Percentiles rank a stretch among this genome's conserved stretches.
phyloP scores from a whole-genome alignment of 768 basidiomycete species.

The Amanita subjunquillea region DNA sequence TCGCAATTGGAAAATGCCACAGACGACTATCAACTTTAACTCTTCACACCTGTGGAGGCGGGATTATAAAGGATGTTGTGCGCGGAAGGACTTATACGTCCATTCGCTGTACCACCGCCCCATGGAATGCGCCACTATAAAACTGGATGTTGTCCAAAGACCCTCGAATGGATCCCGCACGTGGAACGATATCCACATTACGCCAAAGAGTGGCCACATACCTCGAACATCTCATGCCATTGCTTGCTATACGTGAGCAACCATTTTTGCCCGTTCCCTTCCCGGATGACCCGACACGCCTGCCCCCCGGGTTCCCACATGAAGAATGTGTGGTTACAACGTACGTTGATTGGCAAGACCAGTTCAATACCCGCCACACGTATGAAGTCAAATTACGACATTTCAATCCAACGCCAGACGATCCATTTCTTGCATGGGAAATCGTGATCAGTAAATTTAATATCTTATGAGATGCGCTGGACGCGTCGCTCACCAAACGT shows the following conservation, averaged over 20 bases:
- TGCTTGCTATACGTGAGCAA: neutral
- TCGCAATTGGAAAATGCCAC: neutral
- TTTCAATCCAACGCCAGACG: neutral
- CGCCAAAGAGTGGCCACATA: neutral
- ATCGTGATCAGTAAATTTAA: constrained; percentile 1
- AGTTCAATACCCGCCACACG: neutral
- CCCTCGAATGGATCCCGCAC: neutral
- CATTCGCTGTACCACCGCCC: neutral
- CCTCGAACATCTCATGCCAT: neutral
- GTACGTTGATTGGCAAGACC: neutral
- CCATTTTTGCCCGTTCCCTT: neutral
- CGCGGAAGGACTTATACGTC: neutral
- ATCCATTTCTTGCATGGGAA: constrained; percentile 1
- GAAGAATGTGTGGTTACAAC: neutral
- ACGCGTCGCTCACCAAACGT: neutral
- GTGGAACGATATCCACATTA: neutral
- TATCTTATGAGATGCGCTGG: neutral
- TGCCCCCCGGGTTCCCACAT: neutral
- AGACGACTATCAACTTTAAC: neutral
- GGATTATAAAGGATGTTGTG: no score
- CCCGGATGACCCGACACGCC: constrained; percentile 3
- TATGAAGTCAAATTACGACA: constrained; percentile 5
- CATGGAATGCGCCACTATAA: neutral
- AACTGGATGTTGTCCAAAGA: neutral
- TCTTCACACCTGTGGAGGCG: neutral